Percentiles rank a stretch among this genome's conserved stretches.
These are phyloP conservation scores for Coniosporium tulheliwenetii DNA, from an alignment of 2,329 filamentous ascomycete genomes.

Conservation along the genomic window DNA sequence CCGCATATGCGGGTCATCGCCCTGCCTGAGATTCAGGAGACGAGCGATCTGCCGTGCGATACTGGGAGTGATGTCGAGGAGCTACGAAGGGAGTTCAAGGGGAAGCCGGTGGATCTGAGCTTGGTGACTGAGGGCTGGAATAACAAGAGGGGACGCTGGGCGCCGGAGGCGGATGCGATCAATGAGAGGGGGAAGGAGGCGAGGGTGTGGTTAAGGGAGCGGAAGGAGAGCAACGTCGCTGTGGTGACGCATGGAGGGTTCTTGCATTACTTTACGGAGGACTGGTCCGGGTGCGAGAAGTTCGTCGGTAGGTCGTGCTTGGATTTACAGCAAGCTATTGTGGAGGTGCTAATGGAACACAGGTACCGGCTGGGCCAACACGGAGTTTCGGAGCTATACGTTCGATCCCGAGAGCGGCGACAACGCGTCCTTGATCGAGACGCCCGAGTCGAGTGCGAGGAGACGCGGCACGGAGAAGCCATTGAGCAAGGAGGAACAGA, in stretches of 20 bases:
- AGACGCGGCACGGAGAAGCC: slow-evolving; percentile 13
- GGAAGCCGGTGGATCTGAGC: slow-evolving; percentile 45
- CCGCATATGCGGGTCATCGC: slow-evolving; percentile 40
- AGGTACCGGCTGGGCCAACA: slow-evolving; percentile 63
- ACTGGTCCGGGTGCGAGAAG: slow-evolving; percentile 48
- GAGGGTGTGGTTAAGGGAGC: slow-evolving; percentile 38
- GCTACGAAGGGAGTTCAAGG: slow-evolving; percentile 45
- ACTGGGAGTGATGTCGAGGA: slow-evolving; percentile 44
- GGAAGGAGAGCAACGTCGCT: slow-evolving; percentile 46
- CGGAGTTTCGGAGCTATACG: slow-evolving; percentile 53
- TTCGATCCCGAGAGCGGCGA: slow-evolving; percentile 33
- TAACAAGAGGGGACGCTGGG: slow-evolving; percentile 40
- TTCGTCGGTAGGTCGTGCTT: slow-evolving; percentile 23
- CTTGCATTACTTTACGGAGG: slow-evolving; percentile 71
- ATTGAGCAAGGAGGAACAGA: slow-evolving; percentile 15
- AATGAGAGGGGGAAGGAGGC: slow-evolving; percentile 44
- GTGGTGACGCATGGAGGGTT: slow-evolving; percentile 74
- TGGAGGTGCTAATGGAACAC: not conserved
- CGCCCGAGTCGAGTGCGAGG: slow-evolving; percentile 11
- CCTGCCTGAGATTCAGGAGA: slow-evolving; percentile 66
- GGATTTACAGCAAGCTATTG: not conserved
- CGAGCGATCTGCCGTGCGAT: slow-evolving; percentile 60
- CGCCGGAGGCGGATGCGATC: slow-evolving; percentile 35
- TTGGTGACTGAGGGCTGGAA: slow-evolving; percentile 55
- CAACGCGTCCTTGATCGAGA: slow-evolving; percentile 18